Percentiles rank a stretch among this genome's conserved stretches.
Evolutionary conservation across 1,284 basidiomycete species (phyloP).

Genomic region (Ganoderma leucocontextum): DNA sequence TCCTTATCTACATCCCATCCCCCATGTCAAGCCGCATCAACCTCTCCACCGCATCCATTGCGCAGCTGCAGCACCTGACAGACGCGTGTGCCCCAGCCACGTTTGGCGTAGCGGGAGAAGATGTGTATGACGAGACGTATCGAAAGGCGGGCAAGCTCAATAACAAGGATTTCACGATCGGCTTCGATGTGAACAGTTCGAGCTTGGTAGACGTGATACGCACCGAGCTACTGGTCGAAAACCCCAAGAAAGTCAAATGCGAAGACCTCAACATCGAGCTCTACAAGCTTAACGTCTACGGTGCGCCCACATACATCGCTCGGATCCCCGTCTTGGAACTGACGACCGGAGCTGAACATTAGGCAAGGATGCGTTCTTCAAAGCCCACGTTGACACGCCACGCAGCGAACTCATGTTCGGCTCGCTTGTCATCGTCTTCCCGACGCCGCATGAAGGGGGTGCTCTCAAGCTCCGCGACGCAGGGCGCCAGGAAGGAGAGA

Average conservation of each 20-base stretch:
- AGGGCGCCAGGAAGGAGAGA: constrained; percentile 17
- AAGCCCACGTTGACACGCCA: constrained; percentile 39
- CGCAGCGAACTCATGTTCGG: constrained; percentile 43
- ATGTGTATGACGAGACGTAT: constrained; percentile 38
- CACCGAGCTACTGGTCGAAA: constrained; percentile 34
- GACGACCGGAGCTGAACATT: neutral
- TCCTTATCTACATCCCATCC: neutral
- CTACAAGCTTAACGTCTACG: constrained; percentile 33
- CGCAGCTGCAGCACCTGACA: constrained; percentile 27
- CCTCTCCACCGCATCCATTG: constrained; percentile 11
- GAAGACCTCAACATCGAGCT: constrained; percentile 37
- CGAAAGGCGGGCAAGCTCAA: constrained; percentile 41
- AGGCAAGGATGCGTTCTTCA: constrained; percentile 38
- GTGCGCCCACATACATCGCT: neutral
- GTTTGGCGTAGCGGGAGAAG: constrained; percentile 32
- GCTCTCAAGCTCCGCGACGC: constrained; percentile 45
- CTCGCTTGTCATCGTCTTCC: constrained; percentile 53
- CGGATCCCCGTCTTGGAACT: neutral
- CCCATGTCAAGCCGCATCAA: constrained; percentile 15
- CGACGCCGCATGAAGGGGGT: constrained; percentile 52
- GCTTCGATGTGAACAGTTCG: constrained; percentile 37
- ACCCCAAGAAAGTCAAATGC: constrained; percentile 6
- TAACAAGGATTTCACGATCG: constrained; percentile 34
- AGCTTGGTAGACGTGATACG: constrained; percentile 39
- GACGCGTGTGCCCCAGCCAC: constrained; percentile 34